These are phyloP conservation scores for Schizothecium vesticola DNA, from an alignment of 495 filamentous ascomycete species.

Conservation along the genomic window DNA sequence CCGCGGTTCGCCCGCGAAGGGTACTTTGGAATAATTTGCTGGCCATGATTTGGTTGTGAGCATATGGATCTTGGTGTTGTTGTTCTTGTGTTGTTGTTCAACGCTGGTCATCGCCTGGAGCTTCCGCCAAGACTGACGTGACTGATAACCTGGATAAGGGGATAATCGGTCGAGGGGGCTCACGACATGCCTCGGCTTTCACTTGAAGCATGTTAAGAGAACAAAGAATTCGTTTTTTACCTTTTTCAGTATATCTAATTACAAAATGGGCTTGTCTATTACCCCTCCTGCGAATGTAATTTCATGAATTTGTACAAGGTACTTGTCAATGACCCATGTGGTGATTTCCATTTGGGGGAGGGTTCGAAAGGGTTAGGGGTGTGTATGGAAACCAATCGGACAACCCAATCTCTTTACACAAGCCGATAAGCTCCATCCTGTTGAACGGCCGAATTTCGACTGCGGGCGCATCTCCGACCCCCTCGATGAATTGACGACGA, in stretches of 20 bases:
- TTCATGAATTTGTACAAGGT: too few relatives aligned
- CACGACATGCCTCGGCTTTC: too few relatives aligned
- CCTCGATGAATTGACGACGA: not conserved
- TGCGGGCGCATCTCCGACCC: not conserved
- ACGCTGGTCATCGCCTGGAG: not conserved
- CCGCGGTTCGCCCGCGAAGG: conserved; percentile 27
- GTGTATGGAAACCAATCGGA: not conserved
- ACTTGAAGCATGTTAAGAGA: not conserved
- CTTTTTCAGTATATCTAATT: too few relatives aligned
- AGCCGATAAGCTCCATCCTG: not conserved
- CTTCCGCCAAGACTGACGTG: not conserved
- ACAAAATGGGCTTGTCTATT: too few relatives aligned
- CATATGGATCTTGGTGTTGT: not conserved
- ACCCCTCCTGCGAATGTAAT: too few relatives aligned
- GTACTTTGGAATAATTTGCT: not conserved
- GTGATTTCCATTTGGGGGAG: too few relatives aligned
- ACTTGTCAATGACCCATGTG: not conserved
- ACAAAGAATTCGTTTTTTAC: too few relatives aligned
- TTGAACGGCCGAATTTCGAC: not conserved
- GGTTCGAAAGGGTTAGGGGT: not conserved
- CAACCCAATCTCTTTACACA: not conserved
- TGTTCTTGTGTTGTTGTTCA: not conserved
- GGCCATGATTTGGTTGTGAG: not conserved
- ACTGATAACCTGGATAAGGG: not conserved
- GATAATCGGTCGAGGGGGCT: too few relatives aligned